Base-by-base conservation (phyloP, 805 yeast species). In the Huiozyma naganishii region DNA sequence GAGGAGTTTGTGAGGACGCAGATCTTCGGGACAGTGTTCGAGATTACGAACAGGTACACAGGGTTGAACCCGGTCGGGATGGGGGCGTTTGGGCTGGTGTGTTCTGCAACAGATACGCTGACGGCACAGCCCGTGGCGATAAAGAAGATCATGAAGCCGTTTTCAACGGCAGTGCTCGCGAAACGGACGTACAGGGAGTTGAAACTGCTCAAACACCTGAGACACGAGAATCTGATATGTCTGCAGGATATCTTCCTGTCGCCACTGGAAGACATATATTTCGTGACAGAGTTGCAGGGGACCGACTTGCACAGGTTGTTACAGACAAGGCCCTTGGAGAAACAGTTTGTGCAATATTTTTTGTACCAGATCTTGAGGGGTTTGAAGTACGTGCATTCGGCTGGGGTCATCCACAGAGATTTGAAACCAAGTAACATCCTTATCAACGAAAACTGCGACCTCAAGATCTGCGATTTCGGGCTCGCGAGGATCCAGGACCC, bases 11-110 rank as follows among this genome's bases (percentile, higher is more conserved):
- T 62, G 27, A 76, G 95, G 67, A 86, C 95, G 7, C 95, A 89
- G 63, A 89, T 89, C 48, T 89, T 89, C 58, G 96, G 96, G 41
- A 89, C 97, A 1, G 90, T 89, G 38, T 89, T 89, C 61, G 97
- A 89, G 65, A 86, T 88, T 50, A 89, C 97, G 36, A 80, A 77
- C 56, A 69, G 96, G 51, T 92, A 92, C 67, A 76, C 85, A 4
- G 95, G 90, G 59, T 73, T 92, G 48, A 90, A 88, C 58, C 98
- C 99, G 1, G 96, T 92, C 41, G 99, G 99, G 0, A 92, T 92
- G 99, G 99, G 99, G 27, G 98, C 98, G 6, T 92, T 92, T 62
- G 99, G 99, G 5, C 73, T 92, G 13, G 99, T 92, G 35, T 92
- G 98, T 61, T 87, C 96, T 7, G 99, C 98, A 1, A 77, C 81